Evolutionary conservation across 176 grass and related monocot genomes (phyloP).

Genomic region (Zea mays): DNA sequence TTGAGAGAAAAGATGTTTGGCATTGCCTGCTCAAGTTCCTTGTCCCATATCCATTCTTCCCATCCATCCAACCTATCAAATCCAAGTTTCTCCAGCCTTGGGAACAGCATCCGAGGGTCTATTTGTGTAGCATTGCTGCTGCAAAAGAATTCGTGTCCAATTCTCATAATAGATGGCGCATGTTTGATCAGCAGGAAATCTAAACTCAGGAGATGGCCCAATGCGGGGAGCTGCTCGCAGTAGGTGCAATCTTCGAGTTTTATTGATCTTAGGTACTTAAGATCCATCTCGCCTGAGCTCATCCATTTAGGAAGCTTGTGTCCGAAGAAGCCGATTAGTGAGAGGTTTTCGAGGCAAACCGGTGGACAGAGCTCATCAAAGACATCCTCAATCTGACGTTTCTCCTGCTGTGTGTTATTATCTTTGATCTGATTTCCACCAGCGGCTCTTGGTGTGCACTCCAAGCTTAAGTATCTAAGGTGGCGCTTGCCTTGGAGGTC

Average conservation of each 20-base stretch:
- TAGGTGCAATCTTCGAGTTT: conserved; percentile 17
- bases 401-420: conserved; percentile 1
- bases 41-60: conserved; percentile 53
- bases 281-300: conserved; percentile 5
- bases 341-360: conserved; percentile 38
- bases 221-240: conserved; percentile 38
- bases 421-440: background rate
- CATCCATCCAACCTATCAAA: conserved; percentile 45
- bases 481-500: conserved; percentile 31
- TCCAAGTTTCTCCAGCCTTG: conserved; percentile 38
- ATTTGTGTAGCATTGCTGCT: background rate
- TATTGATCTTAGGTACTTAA: conserved; percentile 2
- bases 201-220: conserved; percentile 48
- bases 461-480: conserved; percentile 42
- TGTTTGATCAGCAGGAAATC: conserved; percentile 36
- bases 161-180: conserved; percentile 32
- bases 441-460: background rate
- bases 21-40: conserved; percentile 43
- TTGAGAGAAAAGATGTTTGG: conserved; percentile 40
- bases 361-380: conserved; percentile 50
- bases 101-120: conserved; percentile 27
- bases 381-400: conserved; percentile 36
- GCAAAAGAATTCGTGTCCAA: conserved; percentile 44
- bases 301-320: conserved; percentile 36
- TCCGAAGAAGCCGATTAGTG: conserved; percentile 43